A percentile compares a stretch with the other conserved stretches of the same genome.
Conservation (phyloP, 768 basidiomycete species). For the Lactifluus subvellereus region DNA sequence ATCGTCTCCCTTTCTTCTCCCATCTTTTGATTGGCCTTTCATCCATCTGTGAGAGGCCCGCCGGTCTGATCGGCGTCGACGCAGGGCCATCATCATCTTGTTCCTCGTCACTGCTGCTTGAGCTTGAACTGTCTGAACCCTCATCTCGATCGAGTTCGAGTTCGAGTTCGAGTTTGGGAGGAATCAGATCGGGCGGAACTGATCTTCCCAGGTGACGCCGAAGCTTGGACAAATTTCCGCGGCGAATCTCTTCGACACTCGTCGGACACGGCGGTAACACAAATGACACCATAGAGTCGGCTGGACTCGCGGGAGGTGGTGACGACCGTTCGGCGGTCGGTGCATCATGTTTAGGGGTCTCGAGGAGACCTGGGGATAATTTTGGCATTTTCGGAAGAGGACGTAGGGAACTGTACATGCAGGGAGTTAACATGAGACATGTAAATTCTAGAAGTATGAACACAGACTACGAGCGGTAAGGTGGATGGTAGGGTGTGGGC, state of each 20-base stretch:
- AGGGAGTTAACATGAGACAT: background rate
- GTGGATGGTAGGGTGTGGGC: background rate
- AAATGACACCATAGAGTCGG: background rate
- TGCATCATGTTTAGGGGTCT: background rate
- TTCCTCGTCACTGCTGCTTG: background rate
- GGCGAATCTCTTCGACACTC: conserved; percentile 7
- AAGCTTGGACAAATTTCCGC: conserved; percentile 27
- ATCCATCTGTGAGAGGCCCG: background rate
- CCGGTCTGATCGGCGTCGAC: background rate
- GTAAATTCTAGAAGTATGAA: background rate
- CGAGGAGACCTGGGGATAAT: background rate
- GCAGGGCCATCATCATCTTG: background rate
- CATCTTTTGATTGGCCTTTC: conserved; percentile 23
- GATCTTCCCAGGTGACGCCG: conserved; percentile 34
- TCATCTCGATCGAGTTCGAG: conserved; percentile 8
- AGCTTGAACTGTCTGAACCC: background rate
- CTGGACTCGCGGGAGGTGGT: background rate
- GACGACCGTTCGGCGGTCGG: background rate
- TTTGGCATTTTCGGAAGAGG: conserved; percentile 19
- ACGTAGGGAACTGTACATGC: background rate
- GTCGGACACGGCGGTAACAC: background rate
- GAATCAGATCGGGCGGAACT: conserved; percentile 28
- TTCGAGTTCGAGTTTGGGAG: conserved; percentile 6
- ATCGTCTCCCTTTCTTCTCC: conserved; percentile 36
- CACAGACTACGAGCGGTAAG: background rate